Evolutionary conservation across 139 green algal species (phyloP), one percentile per base, ranked within the genome.

Genomic region (Zygnema cylindricum): DNA sequence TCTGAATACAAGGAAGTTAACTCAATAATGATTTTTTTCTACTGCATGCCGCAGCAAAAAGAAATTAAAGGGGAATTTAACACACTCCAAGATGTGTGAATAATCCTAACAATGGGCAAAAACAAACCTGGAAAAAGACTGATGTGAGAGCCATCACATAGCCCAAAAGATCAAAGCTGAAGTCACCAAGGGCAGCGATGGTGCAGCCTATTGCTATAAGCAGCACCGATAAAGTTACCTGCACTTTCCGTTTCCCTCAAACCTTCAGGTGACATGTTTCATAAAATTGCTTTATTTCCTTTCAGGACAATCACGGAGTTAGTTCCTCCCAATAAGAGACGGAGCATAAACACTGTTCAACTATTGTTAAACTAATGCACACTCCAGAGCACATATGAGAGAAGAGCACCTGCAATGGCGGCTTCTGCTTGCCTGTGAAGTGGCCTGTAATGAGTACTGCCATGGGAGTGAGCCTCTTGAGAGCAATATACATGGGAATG

Each of bases 141-240:
- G 89, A 95, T 41, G 86, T 38, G 1, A 96, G 86, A 2, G 94
- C 95, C 75, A 92, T 95, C 0, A 82, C 35, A 82, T 98, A 98
- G 40, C 88, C 92, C 33, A 73, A 82, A 21, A 93, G 69, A 69
- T 97, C 93, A 81, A 96, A 96, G 39, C 76, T 82, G 36, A 96
- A 89, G 78, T 96, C 94, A 1, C 94, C 94, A 1, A 86, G 30
- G 0, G 91, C 92, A 49, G 90, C 92, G 33, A 94, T 85, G 55
- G 93, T 2, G 87, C 86, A 92, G n/a, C 92, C 92, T 16, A 81
- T 21, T 0, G 90, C 88, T 0, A 69, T 91, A 2, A 92, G 36
- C 22, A 90, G 2, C 3, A 93, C 79, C 36, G 88, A 91, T 38
- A 83, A n/a, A 11, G 87, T 57, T 1, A 88, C 87, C 40, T 88